Percentiles rank a stretch among this genome's conserved stretches.
phyloP scores from a whole-genome alignment of 345 rosid genomes.

The Aquilaria malaccensis region DNA sequence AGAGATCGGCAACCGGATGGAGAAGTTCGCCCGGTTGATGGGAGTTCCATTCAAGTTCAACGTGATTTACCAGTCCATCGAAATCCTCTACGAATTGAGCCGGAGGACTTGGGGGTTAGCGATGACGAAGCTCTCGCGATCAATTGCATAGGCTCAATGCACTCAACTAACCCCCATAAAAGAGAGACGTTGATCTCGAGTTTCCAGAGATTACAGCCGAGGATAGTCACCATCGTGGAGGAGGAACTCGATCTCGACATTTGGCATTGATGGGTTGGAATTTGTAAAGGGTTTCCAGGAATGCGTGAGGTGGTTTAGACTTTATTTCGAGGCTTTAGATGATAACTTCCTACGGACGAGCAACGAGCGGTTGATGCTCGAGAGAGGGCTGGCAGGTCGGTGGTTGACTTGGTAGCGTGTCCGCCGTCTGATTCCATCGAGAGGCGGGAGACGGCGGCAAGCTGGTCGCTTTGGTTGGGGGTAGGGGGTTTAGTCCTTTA shows the following conservation, averaged over 20 bases:
- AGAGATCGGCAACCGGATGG: slow-evolving; percentile 89
- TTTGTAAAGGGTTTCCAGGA: slow-evolving; percentile 69
- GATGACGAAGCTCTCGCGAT: slow-evolving; percentile 77
- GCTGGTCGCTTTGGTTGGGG: slow-evolving; percentile 66
- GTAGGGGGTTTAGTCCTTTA: slow-evolving; percentile 41
- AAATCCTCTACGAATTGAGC: slow-evolving; percentile 65
- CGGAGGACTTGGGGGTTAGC: slow-evolving; percentile 39
- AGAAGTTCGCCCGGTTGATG: slow-evolving; percentile 92
- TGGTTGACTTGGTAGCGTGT: slow-evolving; percentile 82
- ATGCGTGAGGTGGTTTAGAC: slow-evolving; percentile 85
- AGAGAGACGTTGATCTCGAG: slow-evolving; percentile 59
- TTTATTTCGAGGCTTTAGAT: slow-evolving; percentile 75
- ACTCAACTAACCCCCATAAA: slow-evolving; percentile 42
- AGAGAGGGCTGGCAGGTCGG: slow-evolving; percentile 68
- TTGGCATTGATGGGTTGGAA: slow-evolving; percentile 49
- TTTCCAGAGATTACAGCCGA: slow-evolving; percentile 57
- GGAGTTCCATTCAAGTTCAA: slow-evolving; percentile 92
- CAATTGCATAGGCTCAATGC: slow-evolving; percentile 65
- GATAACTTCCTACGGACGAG: slow-evolving; percentile 75
- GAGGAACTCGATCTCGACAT: slow-evolving; percentile 90
- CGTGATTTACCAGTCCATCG: slow-evolving; percentile 56
- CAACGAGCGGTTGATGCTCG: slow-evolving; percentile 81
- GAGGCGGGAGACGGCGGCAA: slow-evolving; percentile 64
- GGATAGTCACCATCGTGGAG: slow-evolving; percentile 73
- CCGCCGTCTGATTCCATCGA: slow-evolving; percentile 55